These are phyloP conservation scores for Penicillium atrosanguineum DNA, from an alignment of 495 filamentous ascomycete species.

Conservation along the genomic window DNA sequence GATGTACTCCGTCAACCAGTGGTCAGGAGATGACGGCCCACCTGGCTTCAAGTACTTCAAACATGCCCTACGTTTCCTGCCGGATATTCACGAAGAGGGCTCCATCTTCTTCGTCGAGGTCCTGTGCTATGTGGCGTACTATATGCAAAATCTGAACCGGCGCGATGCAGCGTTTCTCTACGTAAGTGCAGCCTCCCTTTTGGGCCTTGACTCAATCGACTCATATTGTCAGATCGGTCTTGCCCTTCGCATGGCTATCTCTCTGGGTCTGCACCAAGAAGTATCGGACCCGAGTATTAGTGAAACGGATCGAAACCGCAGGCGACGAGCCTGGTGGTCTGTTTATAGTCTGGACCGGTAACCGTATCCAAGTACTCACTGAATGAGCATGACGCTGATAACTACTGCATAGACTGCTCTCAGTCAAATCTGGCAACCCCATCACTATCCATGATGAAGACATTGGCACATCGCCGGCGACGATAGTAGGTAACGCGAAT, in stretches of 20 bases:
- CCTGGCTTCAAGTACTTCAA: conserved; percentile 52
- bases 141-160: conserved; percentile 52
- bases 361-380: not conserved
- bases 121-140: conserved; percentile 50
- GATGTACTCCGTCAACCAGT: conserved; percentile 52
- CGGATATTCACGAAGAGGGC: conserved; percentile 49
- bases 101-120: conserved; percentile 52
- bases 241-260: conserved; percentile 51
- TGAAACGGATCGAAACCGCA: conserved; percentile 39
- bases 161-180: conserved; percentile 49
- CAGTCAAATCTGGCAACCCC: conserved; percentile 50
- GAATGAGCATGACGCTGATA: not conserved
- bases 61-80: conserved; percentile 45
- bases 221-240: conserved; percentile 38
- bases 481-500: conserved; percentile 18
- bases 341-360: conserved; percentile 50
- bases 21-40: conserved; percentile 46
- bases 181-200: conserved; percentile 14
- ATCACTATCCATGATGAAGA: conserved; percentile 51
- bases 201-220: not conserved
- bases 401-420: conserved; percentile 28
- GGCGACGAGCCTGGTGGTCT: conserved; percentile 52
- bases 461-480: conserved; percentile 44
- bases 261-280: conserved; percentile 50
- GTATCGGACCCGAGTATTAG: conserved; percentile 32